Conservation (phyloP, 169 alveolate species). For the Miamiensis avidus region DNA sequence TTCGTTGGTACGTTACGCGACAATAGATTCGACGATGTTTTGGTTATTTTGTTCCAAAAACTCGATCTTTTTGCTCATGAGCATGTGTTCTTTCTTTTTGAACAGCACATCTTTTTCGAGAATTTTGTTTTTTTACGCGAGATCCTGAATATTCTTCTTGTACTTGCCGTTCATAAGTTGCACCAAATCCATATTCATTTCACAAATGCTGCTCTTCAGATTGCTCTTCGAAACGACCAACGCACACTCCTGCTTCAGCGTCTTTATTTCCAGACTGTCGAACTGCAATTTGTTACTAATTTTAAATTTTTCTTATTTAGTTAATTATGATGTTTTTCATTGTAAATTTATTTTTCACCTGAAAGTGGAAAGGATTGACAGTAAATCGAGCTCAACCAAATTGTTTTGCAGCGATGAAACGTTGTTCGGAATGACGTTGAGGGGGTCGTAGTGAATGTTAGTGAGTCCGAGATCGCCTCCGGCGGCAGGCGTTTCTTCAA, state of each 20-base stretch:
- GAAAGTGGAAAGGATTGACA: background rate
- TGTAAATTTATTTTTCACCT: background rate
- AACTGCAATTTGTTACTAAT: background rate
- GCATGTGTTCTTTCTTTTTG: background rate
- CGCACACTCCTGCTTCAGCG: constrained; percentile 6
- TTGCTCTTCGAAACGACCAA: constrained; percentile 6
- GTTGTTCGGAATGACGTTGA: background rate
- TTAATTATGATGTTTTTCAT: too few species aligned
- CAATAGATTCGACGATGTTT: constrained; percentile 10
- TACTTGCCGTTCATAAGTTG: constrained; percentile 9
- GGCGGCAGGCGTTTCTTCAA: background rate
- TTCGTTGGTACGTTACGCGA: constrained; percentile 5
- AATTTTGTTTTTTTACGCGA: constrained; percentile 5
- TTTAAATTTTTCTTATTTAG: too few species aligned
- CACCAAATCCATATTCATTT: constrained; percentile 6
- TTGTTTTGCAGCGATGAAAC: background rate
- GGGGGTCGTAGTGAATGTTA: background rate
- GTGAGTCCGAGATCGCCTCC: background rate
- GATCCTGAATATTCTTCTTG: background rate
- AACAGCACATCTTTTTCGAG: constrained; percentile 13
- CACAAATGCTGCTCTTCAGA: background rate
- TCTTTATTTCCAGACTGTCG: constrained; percentile 8
- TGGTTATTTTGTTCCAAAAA: constrained; percentile 19
- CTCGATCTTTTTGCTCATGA: background rate
- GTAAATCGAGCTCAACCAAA: background rate